Base-by-base conservation (phyloP, 2,329 filamentous ascomycete genomes). In the Nemania sp. region DNA sequence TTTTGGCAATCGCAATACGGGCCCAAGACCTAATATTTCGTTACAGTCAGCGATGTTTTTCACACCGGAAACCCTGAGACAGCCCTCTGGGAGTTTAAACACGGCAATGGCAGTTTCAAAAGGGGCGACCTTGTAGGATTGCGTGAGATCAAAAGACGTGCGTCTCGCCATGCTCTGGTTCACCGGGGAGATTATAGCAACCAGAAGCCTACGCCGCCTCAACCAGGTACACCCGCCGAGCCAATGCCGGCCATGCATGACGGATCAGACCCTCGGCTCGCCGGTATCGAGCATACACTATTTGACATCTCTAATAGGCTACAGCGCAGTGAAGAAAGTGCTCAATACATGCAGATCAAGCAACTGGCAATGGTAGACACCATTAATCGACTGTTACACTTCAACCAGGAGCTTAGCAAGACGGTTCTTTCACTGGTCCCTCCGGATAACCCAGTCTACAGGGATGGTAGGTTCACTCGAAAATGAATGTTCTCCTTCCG, bases 71-170 rank as follows among this genome's bases (percentile, higher is more conserved):
- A 89, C 37, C 91, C 93, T 11, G 94, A 97, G 67, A 91, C 91
- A 17, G 91, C 93, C 0, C 77, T 99, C 24, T 99, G 94, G 94
- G 94, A 99, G 70, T 99, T 99, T 73, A 97, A 97, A 73, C 94
- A 99, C 68, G 94, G 94, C 48, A 95, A 93, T 66, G 93, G 93
- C 48, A 97, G 89, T 70, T 99, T 99, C 77, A 97, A 96, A 73
- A 86, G 92, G 61, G 94, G 94, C 31, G 93, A 99, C 70, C 77
- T 99, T 20, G 86, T 93, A 45, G 91, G 93, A 6, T 75, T 99
- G 57, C 84, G 94, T 37, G 94, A 99, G 69, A 99, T 99, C 73
- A 97, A 97, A 73, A 88, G 94, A 57, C 84, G 94, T 56, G 93
- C 94, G 15, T 97, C 93, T 30, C 83, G 94, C 57, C 94, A 97